A percentile compares a stretch with the other conserved stretches of the same genome.
phyloP scores from a whole-genome alignment of 176 grass and related monocot genomes.

The Aegilops bicornis region DNA sequence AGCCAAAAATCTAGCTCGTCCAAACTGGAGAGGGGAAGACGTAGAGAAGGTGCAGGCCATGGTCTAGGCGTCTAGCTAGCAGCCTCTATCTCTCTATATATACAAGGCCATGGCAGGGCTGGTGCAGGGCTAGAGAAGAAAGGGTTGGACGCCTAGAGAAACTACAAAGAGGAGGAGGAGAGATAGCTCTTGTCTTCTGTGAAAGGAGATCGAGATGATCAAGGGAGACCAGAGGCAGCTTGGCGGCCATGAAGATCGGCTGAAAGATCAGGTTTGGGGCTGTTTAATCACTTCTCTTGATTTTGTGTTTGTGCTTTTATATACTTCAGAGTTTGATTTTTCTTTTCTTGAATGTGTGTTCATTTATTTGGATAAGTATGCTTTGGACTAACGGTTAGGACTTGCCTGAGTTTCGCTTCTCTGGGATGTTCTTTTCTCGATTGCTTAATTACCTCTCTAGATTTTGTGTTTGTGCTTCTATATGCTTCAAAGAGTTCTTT shows the following conservation, averaged over 20 bases:
- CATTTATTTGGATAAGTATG: background rate
- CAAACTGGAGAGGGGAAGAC: conserved; percentile 28
- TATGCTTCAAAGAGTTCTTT: background rate
- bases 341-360: background rate
- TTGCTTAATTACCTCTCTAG: background rate
- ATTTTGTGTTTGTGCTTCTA: background rate
- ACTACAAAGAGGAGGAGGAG: conserved; percentile 20
- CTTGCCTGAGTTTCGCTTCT: background rate
- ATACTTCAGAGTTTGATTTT: background rate
- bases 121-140: conserved; percentile 27
- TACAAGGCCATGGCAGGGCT: conserved; percentile 16
- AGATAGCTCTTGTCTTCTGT: conserved; percentile 11
- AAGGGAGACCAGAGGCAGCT: conserved; percentile 28
- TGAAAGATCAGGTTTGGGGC: conserved; percentile 32
- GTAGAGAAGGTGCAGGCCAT: conserved; percentile 10
- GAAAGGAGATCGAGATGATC: conserved; percentile 27
- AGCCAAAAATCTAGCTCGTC: conserved; percentile 34
- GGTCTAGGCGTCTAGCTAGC: background rate
- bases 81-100: conserved; percentile 28
- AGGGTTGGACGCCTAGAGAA: background rate
- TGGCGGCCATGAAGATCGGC: conserved; percentile 13
- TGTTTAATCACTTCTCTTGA: background rate
- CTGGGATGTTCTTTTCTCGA: background rate
- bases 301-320: background rate
- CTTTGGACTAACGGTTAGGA: background rate